Conservation (phyloP, 2,329 filamentous ascomycete genomes). For the Fusarium anguioides region DNA sequence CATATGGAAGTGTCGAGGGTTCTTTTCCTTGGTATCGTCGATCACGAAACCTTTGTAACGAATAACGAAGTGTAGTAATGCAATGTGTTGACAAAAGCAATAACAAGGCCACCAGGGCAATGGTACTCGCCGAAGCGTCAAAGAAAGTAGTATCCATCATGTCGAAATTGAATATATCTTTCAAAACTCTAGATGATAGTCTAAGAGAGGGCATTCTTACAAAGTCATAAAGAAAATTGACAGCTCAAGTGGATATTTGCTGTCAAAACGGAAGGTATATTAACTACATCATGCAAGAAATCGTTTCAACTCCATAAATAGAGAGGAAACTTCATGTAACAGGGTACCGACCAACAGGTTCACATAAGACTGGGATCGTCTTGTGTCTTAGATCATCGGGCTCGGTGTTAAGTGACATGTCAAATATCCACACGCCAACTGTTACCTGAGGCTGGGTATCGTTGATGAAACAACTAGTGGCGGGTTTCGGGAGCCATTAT, state of each 20-base stretch:
- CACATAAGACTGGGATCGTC: neutral
- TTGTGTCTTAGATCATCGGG: no score
- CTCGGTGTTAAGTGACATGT: no score
- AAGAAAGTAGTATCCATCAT: slow-evolving; percentile 3
- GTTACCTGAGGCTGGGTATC: slow-evolving; percentile 1
- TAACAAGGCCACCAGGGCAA: slow-evolving; percentile 9
- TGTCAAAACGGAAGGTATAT: neutral
- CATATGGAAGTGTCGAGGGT: slow-evolving; percentile 34
- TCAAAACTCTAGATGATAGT: slow-evolving; percentile 4
- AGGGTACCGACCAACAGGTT: neutral
- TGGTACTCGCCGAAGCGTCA: neutral
- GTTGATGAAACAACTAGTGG: neutral
- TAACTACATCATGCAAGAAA: slow-evolving; percentile 14
- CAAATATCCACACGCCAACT: slow-evolving; percentile 2
- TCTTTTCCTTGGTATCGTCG: slow-evolving; percentile 33
- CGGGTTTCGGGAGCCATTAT: neutral
- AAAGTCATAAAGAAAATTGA: neutral
- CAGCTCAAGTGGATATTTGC: neutral
- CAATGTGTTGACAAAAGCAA: slow-evolving; percentile 30
- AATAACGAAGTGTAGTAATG: slow-evolving; percentile 31
- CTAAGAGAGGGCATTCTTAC: slow-evolving; percentile 10
- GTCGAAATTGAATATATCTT: slow-evolving; percentile 9
- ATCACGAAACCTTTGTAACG: slow-evolving; percentile 17
- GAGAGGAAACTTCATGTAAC: neutral
- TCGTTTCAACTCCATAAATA: slow-evolving; percentile 1